phyloP scores from a whole-genome alignment of 768 basidiomycete species.

The Dioszegia crocea region DNA sequence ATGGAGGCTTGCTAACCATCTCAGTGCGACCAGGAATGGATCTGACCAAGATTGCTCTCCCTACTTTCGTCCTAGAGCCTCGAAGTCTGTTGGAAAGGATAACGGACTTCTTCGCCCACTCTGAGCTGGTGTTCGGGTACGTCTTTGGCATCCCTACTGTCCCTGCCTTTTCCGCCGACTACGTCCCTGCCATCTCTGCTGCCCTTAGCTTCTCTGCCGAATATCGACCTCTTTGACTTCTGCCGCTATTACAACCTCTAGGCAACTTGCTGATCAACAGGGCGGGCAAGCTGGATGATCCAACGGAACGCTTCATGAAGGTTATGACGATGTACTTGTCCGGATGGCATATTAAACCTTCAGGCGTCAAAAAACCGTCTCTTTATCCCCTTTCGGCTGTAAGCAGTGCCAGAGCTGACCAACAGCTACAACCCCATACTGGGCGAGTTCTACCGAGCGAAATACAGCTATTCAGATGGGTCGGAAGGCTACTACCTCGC shows the following conservation, averaged over 20 bases:
- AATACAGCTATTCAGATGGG: conserved; percentile 85
- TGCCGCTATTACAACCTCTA: too few relatives aligned
- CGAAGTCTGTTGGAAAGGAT: conserved; percentile 96
- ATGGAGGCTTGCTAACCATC: not conserved
- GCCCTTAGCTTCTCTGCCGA: too few relatives aligned
- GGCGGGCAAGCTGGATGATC: conserved; percentile 70
- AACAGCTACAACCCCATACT: conserved; percentile 89
- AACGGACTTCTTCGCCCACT: conserved; percentile 98
- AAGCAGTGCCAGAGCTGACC: not conserved
- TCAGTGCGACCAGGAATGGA: conserved; percentile 82
- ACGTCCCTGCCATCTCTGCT: too few relatives aligned
- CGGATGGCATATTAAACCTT: conserved; percentile 99
- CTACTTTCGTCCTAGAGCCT: conserved; percentile 86
- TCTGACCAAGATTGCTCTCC: conserved; percentile 78
- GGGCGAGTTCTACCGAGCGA: conserved; percentile 95
- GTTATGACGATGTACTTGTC: conserved; percentile 92
- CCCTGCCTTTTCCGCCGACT: not conserved
- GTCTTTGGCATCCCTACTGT: not conserved
- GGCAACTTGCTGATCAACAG: conserved; percentile 54
- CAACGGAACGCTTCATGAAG: conserved; percentile 84
- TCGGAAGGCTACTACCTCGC: conserved; percentile 94
- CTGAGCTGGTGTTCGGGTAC: conserved; percentile 63
- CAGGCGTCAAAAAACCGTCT: conserved; percentile 99
- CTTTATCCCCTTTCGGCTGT: conserved; percentile 36
- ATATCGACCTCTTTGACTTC: too few relatives aligned